Evolutionary conservation across 1,139 yeast genomes (phyloP).

Genomic region (Magnusiomyces magnusii): DNA sequence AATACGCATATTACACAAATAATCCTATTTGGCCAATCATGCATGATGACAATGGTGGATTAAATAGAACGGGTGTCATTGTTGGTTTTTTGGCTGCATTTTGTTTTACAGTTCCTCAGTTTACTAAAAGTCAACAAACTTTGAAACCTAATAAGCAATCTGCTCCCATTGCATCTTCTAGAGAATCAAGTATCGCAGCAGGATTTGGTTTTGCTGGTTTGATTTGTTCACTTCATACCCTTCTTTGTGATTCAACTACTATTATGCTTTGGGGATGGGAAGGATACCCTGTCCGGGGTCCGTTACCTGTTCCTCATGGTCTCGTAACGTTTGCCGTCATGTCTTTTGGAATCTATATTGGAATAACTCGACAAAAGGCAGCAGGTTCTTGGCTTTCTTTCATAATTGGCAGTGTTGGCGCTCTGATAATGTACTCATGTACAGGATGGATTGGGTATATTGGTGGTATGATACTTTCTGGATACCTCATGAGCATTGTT

Average conservation of each 20-base stretch:
- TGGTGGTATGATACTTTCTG: constrained; percentile 64
- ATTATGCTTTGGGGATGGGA: constrained; percentile 90
- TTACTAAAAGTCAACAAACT: no score
- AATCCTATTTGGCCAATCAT: constrained; percentile 97
- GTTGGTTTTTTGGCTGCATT: constrained; percentile 60
- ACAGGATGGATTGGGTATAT: constrained; percentile 76
- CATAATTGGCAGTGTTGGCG: constrained; percentile 42
- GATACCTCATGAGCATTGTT: constrained; percentile 53
- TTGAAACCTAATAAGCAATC: constrained; percentile 14
- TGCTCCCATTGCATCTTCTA: constrained; percentile 11
- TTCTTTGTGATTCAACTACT: constrained; percentile 76
- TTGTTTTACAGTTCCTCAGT: constrained; percentile 40
- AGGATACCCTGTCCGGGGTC: constrained; percentile 83
- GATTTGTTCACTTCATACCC: constrained; percentile 63
- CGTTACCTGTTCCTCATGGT: constrained; percentile 86
- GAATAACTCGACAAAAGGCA: constrained; percentile 30
- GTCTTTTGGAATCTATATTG: constrained; percentile 49
- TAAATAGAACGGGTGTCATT: constrained; percentile 62
- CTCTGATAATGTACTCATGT: constrained; percentile 42
- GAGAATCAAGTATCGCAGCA: constrained; percentile 39
- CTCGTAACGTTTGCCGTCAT: constrained; percentile 55
- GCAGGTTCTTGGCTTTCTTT: constrained; percentile 25
- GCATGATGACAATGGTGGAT: constrained; percentile 81
- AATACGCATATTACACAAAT: constrained; percentile 70
- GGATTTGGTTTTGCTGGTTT: constrained; percentile 72